Base-by-base conservation (phyloP, 345 rosid species). In the Camelina sativa region DNA sequence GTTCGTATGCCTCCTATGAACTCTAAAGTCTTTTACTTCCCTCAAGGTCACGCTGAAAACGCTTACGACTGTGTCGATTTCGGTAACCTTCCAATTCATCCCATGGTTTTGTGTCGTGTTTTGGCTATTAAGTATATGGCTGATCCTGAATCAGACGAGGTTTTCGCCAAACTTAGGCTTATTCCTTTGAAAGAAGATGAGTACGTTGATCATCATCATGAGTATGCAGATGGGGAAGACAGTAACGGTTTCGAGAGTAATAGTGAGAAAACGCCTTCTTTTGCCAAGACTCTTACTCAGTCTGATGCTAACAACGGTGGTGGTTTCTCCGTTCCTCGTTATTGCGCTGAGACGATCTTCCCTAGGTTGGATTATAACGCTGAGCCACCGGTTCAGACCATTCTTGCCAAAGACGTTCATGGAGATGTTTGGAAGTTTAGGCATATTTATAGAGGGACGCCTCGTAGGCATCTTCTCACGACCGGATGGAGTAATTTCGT, bases 401-500 rank as follows among this genome's bases (percentile, higher is more conserved):
- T 95, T 75, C 82, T 92, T 34, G 98, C 93, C 0, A 95, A 91
- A 74, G 99, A 95, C 76, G 97, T 95, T 28, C 99, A 90, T 30
- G 97, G 96, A 0, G 86, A 90, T 76, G 83, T 81, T 16, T 94
- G 97, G 97, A 94, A 86, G 76, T 94, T 94, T 81, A 87, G 99
- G 82, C 99, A 94, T 80, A 94, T 94, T 1, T 94, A 90, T 40
- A 86, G 99, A 54, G 97, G 99, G 11, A 94, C 99, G 0, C 99
- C 99, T 10, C 86, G 99, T 11, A 88, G 99, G 1, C 99, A 94
- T 78, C 91, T 94, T 63, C 76, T 94, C 80, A 94, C 98, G 1
- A 94, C 99, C 2, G 99, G 99, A 10, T 94, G 99, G 98, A 92
- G 98, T 79, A 94, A 87, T 74, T 94, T 94, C 73, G 98, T 94